phyloP scores from a whole-genome alignment of 345 rosid genomes.

The Lepidium africanum region DNA sequence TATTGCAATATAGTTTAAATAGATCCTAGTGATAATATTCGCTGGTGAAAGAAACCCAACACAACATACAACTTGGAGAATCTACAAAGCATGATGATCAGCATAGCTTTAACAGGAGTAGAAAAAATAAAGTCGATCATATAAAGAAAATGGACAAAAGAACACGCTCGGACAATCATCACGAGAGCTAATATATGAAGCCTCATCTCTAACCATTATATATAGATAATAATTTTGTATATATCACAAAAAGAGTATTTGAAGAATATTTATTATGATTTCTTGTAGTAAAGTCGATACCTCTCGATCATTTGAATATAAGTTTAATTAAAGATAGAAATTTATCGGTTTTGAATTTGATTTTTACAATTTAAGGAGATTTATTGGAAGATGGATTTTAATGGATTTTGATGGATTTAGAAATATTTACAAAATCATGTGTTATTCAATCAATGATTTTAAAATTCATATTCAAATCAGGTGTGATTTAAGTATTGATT shows the following conservation, averaged over 20 bases:
- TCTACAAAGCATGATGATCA: constrained; percentile 20
- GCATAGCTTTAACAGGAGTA: constrained; percentile 29
- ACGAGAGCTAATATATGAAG: constrained; percentile 24
- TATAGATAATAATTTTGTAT: constrained; percentile 5
- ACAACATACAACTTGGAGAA: constrained; percentile 35
- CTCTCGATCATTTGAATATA: too few species aligned
- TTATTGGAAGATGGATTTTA: too few species aligned
- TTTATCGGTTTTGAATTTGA: too few species aligned
- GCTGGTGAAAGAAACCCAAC: constrained; percentile 31
- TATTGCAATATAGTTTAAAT: background rate
- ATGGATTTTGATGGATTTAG: too few species aligned
- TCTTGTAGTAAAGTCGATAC: too few species aligned
- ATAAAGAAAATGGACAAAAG: constrained; percentile 31
- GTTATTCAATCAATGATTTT: too few species aligned
- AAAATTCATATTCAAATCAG: too few species aligned
- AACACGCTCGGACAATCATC: constrained; percentile 32
- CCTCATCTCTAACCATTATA: constrained; percentile 22
- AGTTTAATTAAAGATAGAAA: too few species aligned
- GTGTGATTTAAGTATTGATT: too few species aligned
- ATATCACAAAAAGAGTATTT: background rate
- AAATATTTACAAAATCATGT: too few species aligned
- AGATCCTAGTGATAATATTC: constrained; percentile 18
- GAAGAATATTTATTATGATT: background rate
- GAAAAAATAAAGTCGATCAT: constrained; percentile 25
- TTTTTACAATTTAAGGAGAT: too few species aligned